Percentiles rank a stretch among this genome's conserved stretches.
Conservation (phyloP, 257 asterid genomes). For the Fraxinus americana region DNA sequence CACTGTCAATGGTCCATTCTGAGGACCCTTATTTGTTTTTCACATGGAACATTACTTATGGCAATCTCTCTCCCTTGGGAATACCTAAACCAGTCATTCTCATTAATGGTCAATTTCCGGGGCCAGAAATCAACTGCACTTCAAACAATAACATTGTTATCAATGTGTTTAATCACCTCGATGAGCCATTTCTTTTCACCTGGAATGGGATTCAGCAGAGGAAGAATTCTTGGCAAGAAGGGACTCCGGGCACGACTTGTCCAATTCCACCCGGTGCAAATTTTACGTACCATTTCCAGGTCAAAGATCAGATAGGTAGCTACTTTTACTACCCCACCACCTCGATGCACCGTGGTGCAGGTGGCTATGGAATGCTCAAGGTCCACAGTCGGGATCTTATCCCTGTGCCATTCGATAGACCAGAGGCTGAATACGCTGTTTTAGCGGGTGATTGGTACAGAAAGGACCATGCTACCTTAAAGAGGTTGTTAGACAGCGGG, state of each 20-base stretch:
- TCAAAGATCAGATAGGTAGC: conserved; percentile 61
- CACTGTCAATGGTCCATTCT: conserved; percentile 20
- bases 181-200: conserved; percentile 60
- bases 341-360: conserved; percentile 55
- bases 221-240: conserved; percentile 66
- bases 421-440: conserved; percentile 48
- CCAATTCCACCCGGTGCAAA: conserved; percentile 57
- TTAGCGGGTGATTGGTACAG: conserved; percentile 64
- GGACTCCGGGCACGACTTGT: conserved; percentile 49
- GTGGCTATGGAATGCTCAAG: conserved; percentile 54
- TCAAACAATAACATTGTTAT: conserved; percentile 59
- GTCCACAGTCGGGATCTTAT: conserved; percentile 52
- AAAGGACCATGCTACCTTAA: conserved; percentile 34
- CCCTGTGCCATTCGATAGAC: conserved; percentile 58
- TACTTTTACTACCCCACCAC: conserved; percentile 64
- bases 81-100: conserved; percentile 47
- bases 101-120: conserved; percentile 60
- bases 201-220: conserved; percentile 66
- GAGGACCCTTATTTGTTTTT: conserved; percentile 57
- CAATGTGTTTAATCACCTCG: conserved; percentile 55
- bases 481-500: conserved; percentile 40
- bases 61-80: conserved; percentile 48
- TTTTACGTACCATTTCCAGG: conserved; percentile 49
- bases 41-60: conserved; percentile 60
- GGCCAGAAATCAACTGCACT: conserved; percentile 58